A percentile compares a stretch with the other conserved stretches of the same genome.
phyloP scores from a whole-genome alignment of 306 rosid genomes.

The Quercus aquifolioides region DNA sequence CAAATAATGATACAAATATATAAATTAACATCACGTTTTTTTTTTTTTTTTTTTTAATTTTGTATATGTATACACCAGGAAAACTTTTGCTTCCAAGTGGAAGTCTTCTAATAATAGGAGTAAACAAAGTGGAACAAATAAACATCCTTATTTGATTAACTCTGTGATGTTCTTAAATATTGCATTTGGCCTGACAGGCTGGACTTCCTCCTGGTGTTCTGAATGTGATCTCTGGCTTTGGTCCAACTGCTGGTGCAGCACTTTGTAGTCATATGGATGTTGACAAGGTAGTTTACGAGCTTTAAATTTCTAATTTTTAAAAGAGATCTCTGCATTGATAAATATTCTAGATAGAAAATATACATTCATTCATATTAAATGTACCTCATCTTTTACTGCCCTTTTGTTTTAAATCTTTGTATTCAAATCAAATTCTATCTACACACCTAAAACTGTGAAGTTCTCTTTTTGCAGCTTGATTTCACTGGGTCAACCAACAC shows the following conservation, averaged over 20 bases:
- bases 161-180: slow-evolving; percentile 1
- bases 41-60: neutral
- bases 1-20: neutral
- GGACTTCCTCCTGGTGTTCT: slow-evolving; percentile 81
- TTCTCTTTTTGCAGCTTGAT: slow-evolving; percentile 48
- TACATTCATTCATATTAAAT: neutral
- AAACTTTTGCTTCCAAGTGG: neutral
- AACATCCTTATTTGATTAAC: too few species aligned
- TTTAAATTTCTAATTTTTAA: neutral
- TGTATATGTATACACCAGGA: neutral
- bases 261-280: slow-evolving; percentile 72
- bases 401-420: neutral
- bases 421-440: neutral
- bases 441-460: slow-evolving; percentile 10
- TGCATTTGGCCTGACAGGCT: slow-evolving; percentile 45
- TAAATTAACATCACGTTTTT: neutral
- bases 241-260: slow-evolving; percentile 78
- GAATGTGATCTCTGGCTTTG: slow-evolving; percentile 64
- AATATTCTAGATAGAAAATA: neutral
- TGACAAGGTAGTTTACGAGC: slow-evolving; percentile 52
- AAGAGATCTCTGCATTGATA: neutral
- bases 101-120: neutral
- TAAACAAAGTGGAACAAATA: too few species aligned
- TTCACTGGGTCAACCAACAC: slow-evolving; percentile 75
- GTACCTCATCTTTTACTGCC: neutral